These are phyloP conservation scores for Choanephora cucurbitarum DNA, from an alignment of 371 early-diverging fungal genomes.

Conservation along the genomic window DNA sequence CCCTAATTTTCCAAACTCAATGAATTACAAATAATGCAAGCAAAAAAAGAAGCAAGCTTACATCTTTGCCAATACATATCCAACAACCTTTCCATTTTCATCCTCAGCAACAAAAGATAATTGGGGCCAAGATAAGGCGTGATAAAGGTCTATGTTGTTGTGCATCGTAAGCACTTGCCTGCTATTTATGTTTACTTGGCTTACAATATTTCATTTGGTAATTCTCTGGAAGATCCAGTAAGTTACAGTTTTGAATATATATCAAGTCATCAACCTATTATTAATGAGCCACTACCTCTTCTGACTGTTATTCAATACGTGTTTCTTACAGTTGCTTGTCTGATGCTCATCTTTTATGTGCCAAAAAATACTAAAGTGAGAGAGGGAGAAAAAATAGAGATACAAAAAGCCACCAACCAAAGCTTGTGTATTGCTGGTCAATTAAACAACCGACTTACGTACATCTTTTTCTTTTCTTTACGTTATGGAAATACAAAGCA, in stretches of 20 bases:
- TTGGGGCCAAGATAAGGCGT: constrained; percentile 95
- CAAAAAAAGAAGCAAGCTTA: too few species aligned
- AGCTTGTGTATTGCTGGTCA: not conserved
- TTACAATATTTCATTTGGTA: constrained; percentile 98
- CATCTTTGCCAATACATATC: constrained; percentile 98
- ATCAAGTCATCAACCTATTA: constrained; percentile 78
- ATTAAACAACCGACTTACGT: constrained; percentile 4
- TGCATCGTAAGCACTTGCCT: not conserved
- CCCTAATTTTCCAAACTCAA: constrained; percentile 68
- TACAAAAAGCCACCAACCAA: too few species aligned
- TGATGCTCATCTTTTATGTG: constrained; percentile 63
- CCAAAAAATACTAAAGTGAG: constrained; percentile 7
- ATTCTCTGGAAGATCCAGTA: constrained; percentile 96
- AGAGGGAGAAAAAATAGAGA: not conserved
- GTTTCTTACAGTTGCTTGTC: constrained; percentile 64
- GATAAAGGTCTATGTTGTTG: constrained; percentile 83
- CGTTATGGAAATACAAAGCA: constrained; percentile 9
- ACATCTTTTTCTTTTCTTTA: constrained; percentile 5
- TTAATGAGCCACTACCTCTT: too few species aligned
- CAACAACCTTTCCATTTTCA: constrained; percentile 88
- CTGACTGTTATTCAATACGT: too few species aligned
- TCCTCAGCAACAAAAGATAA: constrained; percentile 95
- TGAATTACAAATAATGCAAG: too few species aligned
- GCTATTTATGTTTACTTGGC: too few species aligned
- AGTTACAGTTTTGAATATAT: constrained; percentile 94